Base-by-base conservation (phyloP, 2,329 filamentous ascomycete species). In the Xylaria sp. region DNA sequence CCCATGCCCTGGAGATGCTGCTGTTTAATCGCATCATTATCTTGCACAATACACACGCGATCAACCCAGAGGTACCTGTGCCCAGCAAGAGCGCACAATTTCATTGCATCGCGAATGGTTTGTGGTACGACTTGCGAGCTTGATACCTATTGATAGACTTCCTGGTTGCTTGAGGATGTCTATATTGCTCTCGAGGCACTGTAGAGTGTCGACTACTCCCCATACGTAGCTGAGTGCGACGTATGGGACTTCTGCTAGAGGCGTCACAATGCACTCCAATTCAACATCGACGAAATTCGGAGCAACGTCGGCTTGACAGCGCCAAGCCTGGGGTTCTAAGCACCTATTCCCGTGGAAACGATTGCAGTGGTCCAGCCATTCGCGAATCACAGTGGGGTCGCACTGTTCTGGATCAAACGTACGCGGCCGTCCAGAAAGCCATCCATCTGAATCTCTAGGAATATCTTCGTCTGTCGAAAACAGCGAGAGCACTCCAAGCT, bases 161-260 rank as follows among this genome's bases (percentile, higher is more conserved):
- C 57, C 47, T 17, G 21, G 57, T 17, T 21, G 38, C n/a, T 19
- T 59, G 6, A 59, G 40, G 2, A 11, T 23, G 21, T 47, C 40
- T n/a, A 59, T 59, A 17, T 59, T 59, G 17, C 49, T 47, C 40
- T 53, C 25, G 15, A 46, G 28, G 4, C 47, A 47, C 21, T 52
- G 57, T 1, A 59, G 40, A 28, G 57, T 59, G 5, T 59, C 57
- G 15, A 59, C 49, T 3, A 12, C n/a, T 7, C 57, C 57, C 57
- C 57, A 59, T 15, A 59, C 57, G 37, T 59, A 59, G n/a, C 57
- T 59, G n/a, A 59, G 57, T n/a, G 57, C 57, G n/a, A 53, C 47
- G 6, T 52, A 59, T 15, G 47, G 57, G 15, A 59, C 57, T 17
- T 40, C 38, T 3, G 45, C n/a, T 15, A 4, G 6, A 21, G 57